Evolutionary conservation across 176 grass and related monocot genomes (phyloP), one percentile per base, ranked within the genome.

Genomic region (Oryza brachyantha): DNA sequence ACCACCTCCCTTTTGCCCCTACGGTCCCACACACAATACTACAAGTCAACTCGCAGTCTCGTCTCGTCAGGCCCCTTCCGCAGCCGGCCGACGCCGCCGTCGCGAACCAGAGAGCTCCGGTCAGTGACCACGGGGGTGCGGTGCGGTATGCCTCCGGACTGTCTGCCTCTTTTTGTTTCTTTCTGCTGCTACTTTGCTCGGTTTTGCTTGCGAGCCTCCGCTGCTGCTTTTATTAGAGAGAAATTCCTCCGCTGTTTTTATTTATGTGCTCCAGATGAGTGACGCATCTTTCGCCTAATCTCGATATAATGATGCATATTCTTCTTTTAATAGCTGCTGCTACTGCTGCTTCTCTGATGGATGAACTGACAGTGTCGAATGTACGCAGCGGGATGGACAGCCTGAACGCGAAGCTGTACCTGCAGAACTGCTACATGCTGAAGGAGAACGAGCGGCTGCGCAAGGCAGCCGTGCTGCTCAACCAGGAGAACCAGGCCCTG

Each of bases 391-490:
- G 31, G 73, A 97, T 97, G 93, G 93, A 97, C 54, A 87, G 90
- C 34, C 73, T 91, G 39, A 97, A 97, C 88, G 86, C 88, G 54
- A 91, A 91, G 35, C 80, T 97, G 76, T 97, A 97, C 80, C 75
- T 97, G 66, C 86, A 93, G 88, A 97, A 97, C 73, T 97, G 93
- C 86, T 97, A 85, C 85, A 97, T 97, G 79, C 76, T 91, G 88
- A 97, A 97, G 69, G 93, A 97, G 90, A 97, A 97, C 73, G 88
- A 97, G 88, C 83, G 93, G 83, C 88, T 97, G 64, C 86, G 93
- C 72, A 97, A 97, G 86, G 92, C 87, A 60, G 90, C 90, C 14
- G 64, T 87, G 77, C 80, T 93, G 62, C 83, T 97, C 17, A 91
- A 97, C 88, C 88, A 97, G 84, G 88, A 97, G 88, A 97, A 97